phyloP scores from a whole-genome alignment of 2,329 filamentous ascomycete species.

The Byssochlamys sp. region DNA sequence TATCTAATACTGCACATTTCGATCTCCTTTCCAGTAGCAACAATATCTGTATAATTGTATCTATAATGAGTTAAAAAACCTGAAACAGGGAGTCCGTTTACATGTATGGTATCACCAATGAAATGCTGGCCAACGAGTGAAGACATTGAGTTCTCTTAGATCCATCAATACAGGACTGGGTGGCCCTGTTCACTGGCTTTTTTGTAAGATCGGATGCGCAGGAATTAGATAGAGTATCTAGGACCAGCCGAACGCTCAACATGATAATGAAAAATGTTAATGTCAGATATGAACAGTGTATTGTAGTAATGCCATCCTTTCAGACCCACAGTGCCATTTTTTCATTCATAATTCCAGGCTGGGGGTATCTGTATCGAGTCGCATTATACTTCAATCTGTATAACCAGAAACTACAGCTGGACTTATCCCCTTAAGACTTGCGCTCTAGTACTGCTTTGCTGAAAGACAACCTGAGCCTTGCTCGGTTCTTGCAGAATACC shows the following conservation, averaged over 20 bases:
- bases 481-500: not conserved
- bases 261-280: constrained; percentile 36
- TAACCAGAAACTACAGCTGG: too few species aligned
- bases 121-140: constrained; percentile 4
- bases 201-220: constrained; percentile 5
- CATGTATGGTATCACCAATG: constrained; percentile 5
- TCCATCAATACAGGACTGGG: too few species aligned
- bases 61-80: not conserved
- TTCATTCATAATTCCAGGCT: constrained; percentile 50
- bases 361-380: not conserved
- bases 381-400: too few species aligned
- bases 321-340: constrained; percentile 47
- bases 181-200: not conserved
- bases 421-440: too few species aligned
- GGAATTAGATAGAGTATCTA: constrained; percentile 34
- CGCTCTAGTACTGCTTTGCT: too few species aligned
- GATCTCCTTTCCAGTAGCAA: not conserved
- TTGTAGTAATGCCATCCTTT: constrained; percentile 46
- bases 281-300: constrained; percentile 49
- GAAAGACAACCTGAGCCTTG: too few species aligned
- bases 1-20: not conserved
- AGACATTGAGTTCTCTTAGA: not conserved
- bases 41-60: not conserved
- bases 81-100: not conserved
- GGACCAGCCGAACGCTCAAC: constrained; percentile 33